phyloP scores from a whole-genome alignment of 768 basidiomycete genomes.

The Termitomyces titanicus region DNA sequence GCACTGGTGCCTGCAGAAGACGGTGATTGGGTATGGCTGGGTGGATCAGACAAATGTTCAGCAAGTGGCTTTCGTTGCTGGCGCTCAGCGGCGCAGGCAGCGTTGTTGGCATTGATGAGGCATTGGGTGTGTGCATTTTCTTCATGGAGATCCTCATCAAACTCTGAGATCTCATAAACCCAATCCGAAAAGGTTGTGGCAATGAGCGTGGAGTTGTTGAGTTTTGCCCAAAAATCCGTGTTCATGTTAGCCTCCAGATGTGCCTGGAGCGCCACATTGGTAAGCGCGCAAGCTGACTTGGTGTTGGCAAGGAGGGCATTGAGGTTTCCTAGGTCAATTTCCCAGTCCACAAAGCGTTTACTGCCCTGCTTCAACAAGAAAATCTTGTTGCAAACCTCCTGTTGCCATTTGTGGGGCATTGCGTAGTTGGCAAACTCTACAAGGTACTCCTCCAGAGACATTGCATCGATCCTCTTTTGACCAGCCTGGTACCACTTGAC shows the following conservation, averaged over 20 bases:
- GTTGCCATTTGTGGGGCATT: neutral
- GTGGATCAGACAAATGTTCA: neutral
- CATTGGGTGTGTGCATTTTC: neutral
- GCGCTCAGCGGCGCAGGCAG: neutral
- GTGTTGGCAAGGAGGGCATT: neutral
- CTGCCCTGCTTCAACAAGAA: neutral
- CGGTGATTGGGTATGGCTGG: neutral
- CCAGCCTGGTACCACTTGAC: neutral
- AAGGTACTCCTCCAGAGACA: neutral
- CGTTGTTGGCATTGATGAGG: too few species aligned
- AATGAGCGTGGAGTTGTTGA: neutral
- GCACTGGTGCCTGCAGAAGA: neutral
- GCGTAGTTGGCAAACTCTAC: too few species aligned
- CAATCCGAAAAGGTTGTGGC: neutral
- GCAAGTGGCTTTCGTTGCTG: neutral
- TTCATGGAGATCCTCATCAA: neutral
- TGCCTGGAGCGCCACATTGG: neutral
- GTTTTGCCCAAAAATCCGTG: neutral
- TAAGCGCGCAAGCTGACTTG: neutral
- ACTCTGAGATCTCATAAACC: neutral
- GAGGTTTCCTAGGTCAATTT: neutral
- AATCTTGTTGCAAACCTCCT: neutral
- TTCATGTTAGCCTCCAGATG: neutral
- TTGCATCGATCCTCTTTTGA: neutral
- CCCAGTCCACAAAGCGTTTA: neutral